Evolutionary conservation across 495 filamentous ascomycete genomes (phyloP), one percentile per base, ranked within the genome.

Genomic region (Annulohypoxylon nitens): DNA sequence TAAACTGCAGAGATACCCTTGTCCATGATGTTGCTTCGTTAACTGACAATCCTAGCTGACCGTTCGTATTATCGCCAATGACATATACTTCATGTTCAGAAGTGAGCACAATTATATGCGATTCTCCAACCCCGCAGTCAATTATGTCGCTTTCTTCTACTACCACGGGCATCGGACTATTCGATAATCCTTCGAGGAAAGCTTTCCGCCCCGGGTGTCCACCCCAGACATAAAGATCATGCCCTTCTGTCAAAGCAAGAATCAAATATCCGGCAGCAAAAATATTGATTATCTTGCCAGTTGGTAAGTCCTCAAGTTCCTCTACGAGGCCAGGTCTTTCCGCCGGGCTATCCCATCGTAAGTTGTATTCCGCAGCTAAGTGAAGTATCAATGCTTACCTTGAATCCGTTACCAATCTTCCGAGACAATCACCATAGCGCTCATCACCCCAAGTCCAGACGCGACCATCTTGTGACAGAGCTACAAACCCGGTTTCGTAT

Each of bases 221-320:
- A 54, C 91, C 90, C 91, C 91, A 93, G 47, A 87, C 67, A 76
- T 92, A 93, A 3, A 92, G 76, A 74, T 90, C 90, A 47, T 82
- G 76, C 2, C 88, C 87, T 1, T 77, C 72, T 0, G 87, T 89
- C 14, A 93, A 62, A 0, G 89, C 90, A 0, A 86, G 88, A 0
- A 84, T 80, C 1, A 87, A 55, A 78, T 86, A 91, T 2, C 89
- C 89, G 16, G 86, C 84, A 1, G 81, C 78, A 6, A 84, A 83
- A 26, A 92, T 79, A 62, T 87, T 88, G n/a, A 50, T 74, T 61
- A 91, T 84, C 9, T 73, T 81, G 16, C 84, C 85, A 0, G 83
- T 84, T 30, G 84, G 83, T 26, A 90, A 77, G 50, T 86, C 83
- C 1, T 75, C 75, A 11, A 92, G 80, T 59, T 84, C 84, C 4